phyloP scores from a whole-genome alignment of 805 yeast genomes.

The Saccharomyces eubayanus region DNA sequence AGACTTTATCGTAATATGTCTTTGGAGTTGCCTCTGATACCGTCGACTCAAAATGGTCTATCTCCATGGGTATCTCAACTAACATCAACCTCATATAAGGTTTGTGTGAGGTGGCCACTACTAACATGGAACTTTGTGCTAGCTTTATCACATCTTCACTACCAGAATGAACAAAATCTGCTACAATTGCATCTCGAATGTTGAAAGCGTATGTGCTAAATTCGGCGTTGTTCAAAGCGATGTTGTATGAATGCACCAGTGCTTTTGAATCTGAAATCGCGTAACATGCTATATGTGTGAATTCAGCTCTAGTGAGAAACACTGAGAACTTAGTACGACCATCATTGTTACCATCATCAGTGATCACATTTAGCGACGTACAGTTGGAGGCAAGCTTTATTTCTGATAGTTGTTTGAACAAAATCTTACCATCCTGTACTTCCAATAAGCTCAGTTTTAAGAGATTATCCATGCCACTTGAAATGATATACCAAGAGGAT shows the following conservation, averaged over 20 bases:
- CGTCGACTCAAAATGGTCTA: not conserved
- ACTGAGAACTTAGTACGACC: constrained; percentile 31
- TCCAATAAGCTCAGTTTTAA: constrained; percentile 33
- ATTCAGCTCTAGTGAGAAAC: constrained; percentile 51
- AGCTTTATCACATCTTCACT: not conserved
- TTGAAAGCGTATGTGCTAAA: constrained; percentile 55
- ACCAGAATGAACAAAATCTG: constrained; percentile 1
- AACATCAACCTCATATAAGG: constrained; percentile 69
- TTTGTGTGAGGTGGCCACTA: constrained; percentile 66
- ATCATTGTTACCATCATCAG: constrained; percentile 13
- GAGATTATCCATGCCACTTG: constrained; percentile 54
- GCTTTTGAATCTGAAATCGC: constrained; percentile 6
- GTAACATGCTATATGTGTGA: constrained; percentile 47
- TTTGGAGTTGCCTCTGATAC: not conserved
- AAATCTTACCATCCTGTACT: constrained; percentile 1
- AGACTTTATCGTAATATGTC: constrained; percentile 20
- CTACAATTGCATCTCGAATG: constrained; percentile 15
- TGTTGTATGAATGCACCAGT: constrained; percentile 34
- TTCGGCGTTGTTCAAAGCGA: constrained; percentile 67
- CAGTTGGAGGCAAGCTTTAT: constrained; percentile 43
- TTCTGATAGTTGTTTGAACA: constrained; percentile 14
- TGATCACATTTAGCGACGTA: constrained; percentile 39
- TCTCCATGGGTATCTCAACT: constrained; percentile 35
- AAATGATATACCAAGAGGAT: constrained; percentile 34
- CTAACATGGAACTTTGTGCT: constrained; percentile 27